Evolutionary conservation across 257 asterid species (phyloP), one percentile per base, ranked within the genome.

Genomic region (Fraxinus americana): DNA sequence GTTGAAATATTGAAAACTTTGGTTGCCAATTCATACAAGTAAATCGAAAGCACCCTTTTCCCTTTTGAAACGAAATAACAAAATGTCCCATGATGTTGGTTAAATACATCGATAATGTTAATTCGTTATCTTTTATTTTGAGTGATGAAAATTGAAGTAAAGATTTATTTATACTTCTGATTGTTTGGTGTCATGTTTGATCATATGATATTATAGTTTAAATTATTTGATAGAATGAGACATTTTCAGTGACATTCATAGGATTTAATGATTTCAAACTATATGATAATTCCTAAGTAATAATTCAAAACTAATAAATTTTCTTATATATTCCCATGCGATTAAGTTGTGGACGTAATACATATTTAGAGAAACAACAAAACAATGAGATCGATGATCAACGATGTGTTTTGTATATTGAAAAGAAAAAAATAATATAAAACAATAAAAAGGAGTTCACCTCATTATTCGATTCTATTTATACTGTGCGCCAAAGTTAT

Each of bases 21-120:
- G 32, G 69, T 63, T 63, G 69, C 69, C 34, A 63, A 63, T 63
- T 25, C 12, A 63, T 63, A 25, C 69, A 63, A 63, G 69, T 35
- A 63, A 63, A 25, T 63, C 69, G 16, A 63, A 63, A 63, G 35
- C 34, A 63, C 68, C 68, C n/a, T 61, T 57, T 54, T 10, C 8
- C 29, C 67, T 17, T 1, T 23, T 61, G 17, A 23, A 25, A 63
- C 69, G 2, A 12, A 8, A n/a, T 61, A 23, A 63, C 32, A 9
- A 3, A 16, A 17, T 7, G 65, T 52, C 25, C 16, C 68, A 8
- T 7, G 25, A 23, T 61, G 19, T 63, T 61, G 14, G 1, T 25
- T 63, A 63, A 63, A 2, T 1, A 61, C 9, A 21, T 11, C 35
- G 35, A 61, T 25, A 4, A 61, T 61, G 68, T 25, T 17, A 4